Evolutionary conservation across 352 stramenopile genomes (phyloP).

Genomic region (Phytopythium delawarense): DNA sequence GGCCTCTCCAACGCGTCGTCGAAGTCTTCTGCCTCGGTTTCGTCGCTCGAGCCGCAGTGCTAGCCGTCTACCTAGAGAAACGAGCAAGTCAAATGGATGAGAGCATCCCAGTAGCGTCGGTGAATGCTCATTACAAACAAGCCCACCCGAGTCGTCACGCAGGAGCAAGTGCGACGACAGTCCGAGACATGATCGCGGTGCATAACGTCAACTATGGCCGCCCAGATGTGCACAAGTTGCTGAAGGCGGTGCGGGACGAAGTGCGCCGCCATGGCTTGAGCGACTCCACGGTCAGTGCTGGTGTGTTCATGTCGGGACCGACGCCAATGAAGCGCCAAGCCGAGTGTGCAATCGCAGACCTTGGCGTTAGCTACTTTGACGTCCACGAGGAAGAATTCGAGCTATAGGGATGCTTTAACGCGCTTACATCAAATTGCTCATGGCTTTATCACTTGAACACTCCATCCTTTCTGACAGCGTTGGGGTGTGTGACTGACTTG

Average conservation of each 20-base stretch:
- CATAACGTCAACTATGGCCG: not conserved
- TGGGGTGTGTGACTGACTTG: not conserved
- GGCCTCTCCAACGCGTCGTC: slow-evolving; percentile 5
- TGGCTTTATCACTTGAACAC: not conserved
- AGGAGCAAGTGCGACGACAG: not conserved
- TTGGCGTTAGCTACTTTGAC: not conserved
- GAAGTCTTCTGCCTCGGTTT: slow-evolving; percentile 5
- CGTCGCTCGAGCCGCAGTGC: not conserved
- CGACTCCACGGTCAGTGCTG: not conserved
- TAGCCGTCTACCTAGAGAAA: slow-evolving; percentile 1
- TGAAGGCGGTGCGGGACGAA: not conserved
- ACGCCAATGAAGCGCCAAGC: slow-evolving; percentile 1
- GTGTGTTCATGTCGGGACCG: not conserved
- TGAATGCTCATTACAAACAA: not conserved
- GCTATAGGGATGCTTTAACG: not conserved
- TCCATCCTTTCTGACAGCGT: not conserved
- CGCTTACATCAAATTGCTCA: not conserved
- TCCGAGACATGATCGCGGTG: not conserved
- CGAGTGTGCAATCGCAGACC: not conserved
- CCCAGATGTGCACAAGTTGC: not conserved
- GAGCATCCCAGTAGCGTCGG: not conserved
- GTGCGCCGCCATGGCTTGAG: not conserved
- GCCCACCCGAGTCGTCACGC: not conserved
- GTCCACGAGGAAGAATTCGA: slow-evolving; percentile 6
- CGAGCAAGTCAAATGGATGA: not conserved